Percentiles rank a stretch among this genome's conserved stretches.
phyloP scores from a whole-genome alignment of 306 rosid species.

The Elaeagnus macrophylla region DNA sequence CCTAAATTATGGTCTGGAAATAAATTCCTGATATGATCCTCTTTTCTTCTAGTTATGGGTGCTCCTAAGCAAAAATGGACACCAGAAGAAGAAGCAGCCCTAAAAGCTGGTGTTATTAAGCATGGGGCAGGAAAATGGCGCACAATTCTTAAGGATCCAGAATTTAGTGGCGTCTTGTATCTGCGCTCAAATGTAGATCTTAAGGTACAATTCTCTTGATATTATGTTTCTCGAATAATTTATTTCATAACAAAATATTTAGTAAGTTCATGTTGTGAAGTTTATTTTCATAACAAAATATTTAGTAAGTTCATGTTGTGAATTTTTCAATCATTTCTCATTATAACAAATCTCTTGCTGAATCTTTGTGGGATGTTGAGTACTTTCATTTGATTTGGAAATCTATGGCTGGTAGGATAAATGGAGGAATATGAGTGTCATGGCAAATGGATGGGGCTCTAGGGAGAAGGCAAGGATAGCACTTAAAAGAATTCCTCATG shows the following conservation, averaged over 20 bases:
- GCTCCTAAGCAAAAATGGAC: slow-evolving; percentile 99
- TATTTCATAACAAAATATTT: not conserved
- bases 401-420: slow-evolving; percentile 54
- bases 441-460: slow-evolving; percentile 92
- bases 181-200: slow-evolving; percentile 96
- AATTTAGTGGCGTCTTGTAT: slow-evolving; percentile 59
- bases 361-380: not conserved
- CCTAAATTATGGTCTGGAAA: no score
- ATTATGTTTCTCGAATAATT: not conserved
- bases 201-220: slow-evolving; percentile 45
- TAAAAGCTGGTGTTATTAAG: slow-evolving; percentile 93
- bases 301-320: not conserved
- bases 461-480: slow-evolving; percentile 72
- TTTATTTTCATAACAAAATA: not conserved
- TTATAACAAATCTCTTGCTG: slow-evolving; percentile 12
- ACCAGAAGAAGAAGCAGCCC: slow-evolving; percentile 80
- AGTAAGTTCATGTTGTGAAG: not conserved
- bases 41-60: slow-evolving; percentile 50
- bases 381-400: slow-evolving; percentile 11
- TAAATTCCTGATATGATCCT: not conserved
- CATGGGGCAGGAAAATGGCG: slow-evolving; percentile 99
- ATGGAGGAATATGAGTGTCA: slow-evolving; percentile 95
- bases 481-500: slow-evolving; percentile 44
- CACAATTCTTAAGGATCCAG: slow-evolving; percentile 91
- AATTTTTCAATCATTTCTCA: not conserved